Evolutionary conservation across 768 basidiomycete genomes (phyloP).

Genomic region (Amanita molliuscula): DNA sequence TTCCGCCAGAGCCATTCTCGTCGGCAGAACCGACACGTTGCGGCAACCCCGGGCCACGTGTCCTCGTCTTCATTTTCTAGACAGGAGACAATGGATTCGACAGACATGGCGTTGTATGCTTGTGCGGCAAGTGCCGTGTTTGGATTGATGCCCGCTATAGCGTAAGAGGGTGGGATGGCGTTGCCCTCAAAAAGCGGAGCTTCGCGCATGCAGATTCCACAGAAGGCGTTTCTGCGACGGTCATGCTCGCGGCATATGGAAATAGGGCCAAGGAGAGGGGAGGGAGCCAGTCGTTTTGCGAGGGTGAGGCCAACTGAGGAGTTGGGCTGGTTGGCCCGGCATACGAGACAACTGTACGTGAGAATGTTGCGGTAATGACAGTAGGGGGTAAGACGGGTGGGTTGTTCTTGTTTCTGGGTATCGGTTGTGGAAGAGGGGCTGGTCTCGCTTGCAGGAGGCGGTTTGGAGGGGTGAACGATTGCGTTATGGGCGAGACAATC

Average conservation of each 20-base stretch:
- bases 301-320: slow-evolving; percentile 37
- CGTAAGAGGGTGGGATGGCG: slow-evolving; percentile 7
- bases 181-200: slow-evolving; percentile 31
- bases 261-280: slow-evolving; percentile 34
- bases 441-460: slow-evolving; percentile 21
- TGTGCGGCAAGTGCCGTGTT: slow-evolving; percentile 14
- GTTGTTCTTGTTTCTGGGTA: slow-evolving; percentile 11
- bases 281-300: slow-evolving; percentile 35
- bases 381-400: slow-evolving; percentile 37
- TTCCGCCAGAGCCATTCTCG: slow-evolving; percentile 55
- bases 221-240: slow-evolving; percentile 40
- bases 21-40: slow-evolving; percentile 62
- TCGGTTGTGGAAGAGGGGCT: slow-evolving; percentile 23
- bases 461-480: slow-evolving; percentile 33
- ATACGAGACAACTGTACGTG: slow-evolving; percentile 47
- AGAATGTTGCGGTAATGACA: slow-evolving; percentile 55
- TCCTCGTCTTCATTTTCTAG: slow-evolving; percentile 68
- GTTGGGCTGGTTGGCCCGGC: slow-evolving; percentile 55
- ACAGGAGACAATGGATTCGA: slow-evolving; percentile 27
- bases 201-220: slow-evolving; percentile 63
- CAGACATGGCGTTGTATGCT: slow-evolving; percentile 13
- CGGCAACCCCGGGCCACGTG: slow-evolving; percentile 51
- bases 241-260: slow-evolving; percentile 57
- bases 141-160: slow-evolving; percentile 15
- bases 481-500: slow-evolving; percentile 42